Conservation (phyloP, 352 stramenopile species). For the Nothophytophthora sp. region DNA sequence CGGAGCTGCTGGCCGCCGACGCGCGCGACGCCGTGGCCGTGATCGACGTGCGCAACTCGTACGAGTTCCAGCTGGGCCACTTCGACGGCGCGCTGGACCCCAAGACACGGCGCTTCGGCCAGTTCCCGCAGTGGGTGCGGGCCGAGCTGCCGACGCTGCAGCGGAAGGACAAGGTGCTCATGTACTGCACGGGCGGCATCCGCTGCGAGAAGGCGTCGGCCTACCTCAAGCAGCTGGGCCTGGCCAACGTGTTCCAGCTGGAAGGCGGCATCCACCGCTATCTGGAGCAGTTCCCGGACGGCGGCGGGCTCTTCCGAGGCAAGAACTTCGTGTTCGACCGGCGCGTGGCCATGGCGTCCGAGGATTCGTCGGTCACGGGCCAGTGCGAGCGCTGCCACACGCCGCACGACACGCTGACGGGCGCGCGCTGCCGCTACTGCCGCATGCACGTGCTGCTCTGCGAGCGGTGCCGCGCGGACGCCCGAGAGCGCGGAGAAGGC, state of each 20-base stretch:
- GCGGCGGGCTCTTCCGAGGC: slow-evolving; percentile 68
- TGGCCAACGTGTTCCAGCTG: slow-evolving; percentile 57
- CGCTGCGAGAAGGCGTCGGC: slow-evolving; percentile 69
- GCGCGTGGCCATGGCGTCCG: slow-evolving; percentile 66
- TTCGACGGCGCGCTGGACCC: slow-evolving; percentile 49
- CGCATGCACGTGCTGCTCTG: slow-evolving; percentile 82
- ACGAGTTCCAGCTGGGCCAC: slow-evolving; percentile 57
- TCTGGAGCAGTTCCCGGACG: slow-evolving; percentile 75
- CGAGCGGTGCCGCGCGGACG: slow-evolving; percentile 32
- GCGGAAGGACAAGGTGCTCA: slow-evolving; percentile 42
- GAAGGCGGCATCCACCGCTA: slow-evolving; percentile 76
- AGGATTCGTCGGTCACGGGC: slow-evolving; percentile 56
- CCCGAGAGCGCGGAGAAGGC: slow-evolving; percentile 15
- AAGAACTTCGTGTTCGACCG: slow-evolving; percentile 91
- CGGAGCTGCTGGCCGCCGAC: slow-evolving; percentile 28
- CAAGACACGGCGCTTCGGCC: slow-evolving; percentile 56
- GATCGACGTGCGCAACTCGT: slow-evolving; percentile 57
- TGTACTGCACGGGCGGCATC: slow-evolving; percentile 71
- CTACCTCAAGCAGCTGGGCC: slow-evolving; percentile 54
- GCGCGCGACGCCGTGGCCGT: slow-evolving; percentile 22
- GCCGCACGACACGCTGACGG: slow-evolving; percentile 67
- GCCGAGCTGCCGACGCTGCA: slow-evolving; percentile 45
- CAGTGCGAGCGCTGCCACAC: slow-evolving; percentile 58
- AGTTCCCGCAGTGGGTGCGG: slow-evolving; percentile 74
- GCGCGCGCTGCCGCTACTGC: slow-evolving; percentile 72